Evolutionary conservation across 2,329 filamentous ascomycete genomes (phyloP), one percentile per base, ranked within the genome.

Genomic region (Didymella pomorum): DNA sequence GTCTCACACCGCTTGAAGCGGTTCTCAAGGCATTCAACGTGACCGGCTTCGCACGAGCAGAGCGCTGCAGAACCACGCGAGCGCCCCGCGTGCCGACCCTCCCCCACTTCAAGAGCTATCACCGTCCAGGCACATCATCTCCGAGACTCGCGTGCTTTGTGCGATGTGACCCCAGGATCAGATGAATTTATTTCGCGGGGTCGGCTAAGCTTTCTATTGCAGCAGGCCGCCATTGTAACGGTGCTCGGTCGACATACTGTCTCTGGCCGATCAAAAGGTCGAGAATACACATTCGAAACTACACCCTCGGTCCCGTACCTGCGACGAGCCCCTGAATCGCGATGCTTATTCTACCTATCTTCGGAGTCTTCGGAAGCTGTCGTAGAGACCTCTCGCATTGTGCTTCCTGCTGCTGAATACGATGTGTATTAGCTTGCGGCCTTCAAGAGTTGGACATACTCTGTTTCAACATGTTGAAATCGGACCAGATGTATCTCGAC

Each of bases 121-220:
- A 31, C 49, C 43, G 49, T 8, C 35, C 37, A 29, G 14, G 44
- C 55, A 44, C 18, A 50, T 39, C 25, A 33, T 41, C 47, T 35
- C 31, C 23, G 18, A 49, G 14, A 23, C 31, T 58, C 43, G 49
- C 44, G 49, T 58, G 49, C 49, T 20, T 31, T 20, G 49, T 52
- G 49, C 44, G 49, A 58, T 43, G 55, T 58, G 49, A 58, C 44
- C 14, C 49, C 44, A 44, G 28, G 28, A 58, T 48, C 29, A 49
- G 49, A 49, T 39, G 43, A 29, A 43, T 7, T 20, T 4, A 31
- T 23, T 35, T 12, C 52, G 49, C 37, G 49, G 55, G 55, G 49
- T 49, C 39, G 23, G 23, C 21, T 39, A 26, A 20, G 44, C 41
- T 48, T 58, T 20, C 46, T 58, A 21, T 58, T 39, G 43, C 11